Evolutionary conservation across 352 stramenopile genomes (phyloP), one percentile per base, ranked within the genome.

Genomic region (Phytophthora agathidicida): DNA sequence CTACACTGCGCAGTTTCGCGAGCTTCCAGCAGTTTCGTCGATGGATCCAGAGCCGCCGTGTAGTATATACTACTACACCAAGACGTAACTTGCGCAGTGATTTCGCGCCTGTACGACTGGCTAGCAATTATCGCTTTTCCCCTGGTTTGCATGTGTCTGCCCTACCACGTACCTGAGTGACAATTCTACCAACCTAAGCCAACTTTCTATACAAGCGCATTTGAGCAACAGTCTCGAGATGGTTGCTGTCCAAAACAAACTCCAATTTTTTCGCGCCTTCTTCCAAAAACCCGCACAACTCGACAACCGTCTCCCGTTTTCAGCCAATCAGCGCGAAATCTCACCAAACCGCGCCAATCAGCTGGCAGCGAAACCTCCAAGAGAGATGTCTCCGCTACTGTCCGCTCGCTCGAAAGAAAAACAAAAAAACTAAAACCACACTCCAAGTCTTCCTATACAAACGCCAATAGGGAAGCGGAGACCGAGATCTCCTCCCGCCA

Each of bases 341-440:
- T 57, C 23, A 45, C 36, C 13, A 49, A 62, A 44, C 1, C 13
- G 20, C 8, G 11, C 45, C 54, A 63, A 51, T 56, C n/a, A 56
- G 7, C 3, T 30, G 27, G 5, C 17, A 31, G 33, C 13, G 28
- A 60, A 66, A 60, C 57, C 7, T 20, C 41, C 35, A 48, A n/a
- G 39, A 66, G 38, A 53, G 56, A 47, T 52, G 55, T 57, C 36
- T 31, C 41, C 22, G 27, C 36, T 48, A 62, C 33, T 52, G 41
- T 44, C 41, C 35, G 27, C 42, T 41, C 42, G 43, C 26, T 46
- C 23, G 11, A 17, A n/a, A 27, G 24, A 24, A 24, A 27, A 44
- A 41, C 16, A 35, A 54, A 33, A 46, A 53, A 61, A 59, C 46
- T 9, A 52, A 51, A 16, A 45, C 8, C 17, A 24, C 38, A 31